phyloP scores from a whole-genome alignment of 2,329 filamentous ascomycete species.

The Ophiocordyceps camponoti-saundersi region DNA sequence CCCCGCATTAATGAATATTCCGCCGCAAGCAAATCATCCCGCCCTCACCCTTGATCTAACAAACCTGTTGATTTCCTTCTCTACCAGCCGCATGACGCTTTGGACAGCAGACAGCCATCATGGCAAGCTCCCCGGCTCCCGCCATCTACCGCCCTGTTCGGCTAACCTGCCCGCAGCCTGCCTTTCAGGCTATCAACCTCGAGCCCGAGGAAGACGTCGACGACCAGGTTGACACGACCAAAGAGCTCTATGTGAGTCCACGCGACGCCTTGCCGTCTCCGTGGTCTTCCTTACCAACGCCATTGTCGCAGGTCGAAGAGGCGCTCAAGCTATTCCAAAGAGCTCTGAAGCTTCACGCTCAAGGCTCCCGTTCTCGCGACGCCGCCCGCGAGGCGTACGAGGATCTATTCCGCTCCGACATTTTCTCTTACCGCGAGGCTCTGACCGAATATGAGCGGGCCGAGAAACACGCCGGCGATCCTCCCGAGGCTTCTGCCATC shows the following conservation, averaged over 20 bases:
- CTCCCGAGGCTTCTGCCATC: conserved; percentile 19
- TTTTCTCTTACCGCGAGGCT: conserved; percentile 83
- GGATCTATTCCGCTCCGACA: conserved; percentile 75
- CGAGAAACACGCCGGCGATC: conserved; percentile 34
- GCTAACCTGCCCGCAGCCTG: conserved; percentile 23
- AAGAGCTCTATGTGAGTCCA: conserved; percentile 58
- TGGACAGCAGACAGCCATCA: too few species aligned
- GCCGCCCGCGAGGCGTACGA: conserved; percentile 71
- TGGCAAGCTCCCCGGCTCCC: too few species aligned
- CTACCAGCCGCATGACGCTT: too few species aligned
- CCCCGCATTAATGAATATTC: too few species aligned
- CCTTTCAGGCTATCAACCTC: conserved; percentile 81
- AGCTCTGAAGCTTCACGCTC: conserved; percentile 79
- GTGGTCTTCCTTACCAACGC: too few species aligned
- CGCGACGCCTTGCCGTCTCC: not conserved
- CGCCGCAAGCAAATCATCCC: too few species aligned
- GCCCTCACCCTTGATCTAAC: too few species aligned
- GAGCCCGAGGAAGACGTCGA: conserved; percentile 82
- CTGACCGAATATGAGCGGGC: conserved; percentile 68
- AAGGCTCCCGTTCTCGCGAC: conserved; percentile 59
- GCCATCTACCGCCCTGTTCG: too few species aligned
- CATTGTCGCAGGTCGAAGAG: conserved; percentile 58
- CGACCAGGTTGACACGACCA: conserved; percentile 86
- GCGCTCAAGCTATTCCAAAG: conserved; percentile 87
- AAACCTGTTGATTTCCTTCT: too few species aligned